Base-by-base conservation (phyloP, 352 stramenopile genomes). In the Phytophthora ohioensis region DNA sequence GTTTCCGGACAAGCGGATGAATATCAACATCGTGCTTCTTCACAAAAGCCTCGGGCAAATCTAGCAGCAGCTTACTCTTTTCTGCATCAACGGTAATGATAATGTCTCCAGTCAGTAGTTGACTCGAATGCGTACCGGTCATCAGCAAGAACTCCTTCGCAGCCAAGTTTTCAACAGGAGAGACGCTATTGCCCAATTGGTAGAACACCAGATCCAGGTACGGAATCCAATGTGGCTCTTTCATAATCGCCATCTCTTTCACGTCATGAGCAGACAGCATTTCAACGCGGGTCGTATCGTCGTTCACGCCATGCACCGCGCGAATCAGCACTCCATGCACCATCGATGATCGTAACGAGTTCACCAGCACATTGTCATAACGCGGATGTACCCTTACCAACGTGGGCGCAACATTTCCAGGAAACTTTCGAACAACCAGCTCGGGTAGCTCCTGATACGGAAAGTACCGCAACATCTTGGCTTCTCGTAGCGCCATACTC, bases 11-110 rank as follows among this genome's bases (percentile, higher is more conserved):
- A 3, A 91, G 69, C 2, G 80, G 85, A 11, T 89, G 68, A n/a
- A 92, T 64, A 21, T 95, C 88, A 11, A 91, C 67, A 27, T 89
- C 71, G 52, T 85, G 73, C 49, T 86, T 85, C 30, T 78, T 63
- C 27, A 95, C 84, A 53, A 94, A 94, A 1, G 71, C 83, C 64
- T 95, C 80, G 9, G 88, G 88, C 13, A 95, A 56, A 60, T 92
- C 71, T 31, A 95, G 55, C 11, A 75, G 49, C 8, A 94, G 34
- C 21, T 80, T 83, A 38, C 69, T 84, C 6, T 75, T 78, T 1
- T 87, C 73, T 0, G 79, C 31, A 53, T 94, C 78, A 52, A 92
- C 67, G 2, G 82, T 77, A 46, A 95, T 82, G 21, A 95, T 74
- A 48, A 95, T 60, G 45, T 94, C 78, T 11, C 88, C 85, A 10